These are phyloP conservation scores for Chenopodium suecicum DNA, from an alignment of 148 eudicot species.

Conservation along the genomic window DNA sequence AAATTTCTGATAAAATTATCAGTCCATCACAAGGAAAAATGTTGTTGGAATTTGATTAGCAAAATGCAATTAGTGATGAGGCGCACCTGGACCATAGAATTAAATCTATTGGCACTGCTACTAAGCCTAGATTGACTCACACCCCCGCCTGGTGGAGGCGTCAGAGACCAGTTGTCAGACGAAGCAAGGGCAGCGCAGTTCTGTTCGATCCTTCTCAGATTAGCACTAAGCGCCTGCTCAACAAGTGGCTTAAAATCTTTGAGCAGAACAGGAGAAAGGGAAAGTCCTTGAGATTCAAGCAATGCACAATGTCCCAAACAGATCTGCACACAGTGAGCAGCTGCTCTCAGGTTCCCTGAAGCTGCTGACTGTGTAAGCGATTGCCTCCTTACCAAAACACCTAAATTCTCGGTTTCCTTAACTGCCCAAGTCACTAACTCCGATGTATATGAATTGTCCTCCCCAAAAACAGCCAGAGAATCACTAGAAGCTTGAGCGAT, in stretches of 20 bases:
- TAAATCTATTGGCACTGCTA: slow-evolving; percentile 76
- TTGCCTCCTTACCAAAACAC: slow-evolving; percentile 53
- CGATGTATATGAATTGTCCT: slow-evolving; percentile 67
- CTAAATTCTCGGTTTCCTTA: slow-evolving; percentile 54
- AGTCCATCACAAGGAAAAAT: too few relatives aligned
- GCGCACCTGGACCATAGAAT: slow-evolving; percentile 76
- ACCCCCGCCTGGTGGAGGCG: slow-evolving; percentile 48
- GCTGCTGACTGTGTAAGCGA: slow-evolving; percentile 62
- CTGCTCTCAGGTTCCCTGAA: slow-evolving; percentile 65
- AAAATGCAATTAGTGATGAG: not conserved
- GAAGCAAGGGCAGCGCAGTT: slow-evolving; percentile 77
- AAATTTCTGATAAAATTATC: too few relatives aligned
- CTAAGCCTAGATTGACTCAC: slow-evolving; percentile 62
- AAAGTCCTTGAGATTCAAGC: slow-evolving; percentile 76
- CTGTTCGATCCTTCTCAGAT: slow-evolving; percentile 70
- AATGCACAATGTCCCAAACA: slow-evolving; percentile 71
- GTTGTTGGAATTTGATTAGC: too few relatives aligned
- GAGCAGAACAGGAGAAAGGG: slow-evolving; percentile 65
- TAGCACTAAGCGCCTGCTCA: slow-evolving; percentile 62
- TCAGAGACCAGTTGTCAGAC: slow-evolving; percentile 79
- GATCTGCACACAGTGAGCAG: slow-evolving; percentile 66
- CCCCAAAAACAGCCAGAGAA: slow-evolving; percentile 70
- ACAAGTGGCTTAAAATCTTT: slow-evolving; percentile 67
- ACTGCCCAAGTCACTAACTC: slow-evolving; percentile 93
- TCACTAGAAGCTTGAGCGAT: slow-evolving; percentile 84